A percentile compares a stretch with the other conserved stretches of the same genome.
These are phyloP conservation scores for Musa troglodytarum DNA, from an alignment of 176 grass and related monocot species.

Conservation along the genomic window DNA sequence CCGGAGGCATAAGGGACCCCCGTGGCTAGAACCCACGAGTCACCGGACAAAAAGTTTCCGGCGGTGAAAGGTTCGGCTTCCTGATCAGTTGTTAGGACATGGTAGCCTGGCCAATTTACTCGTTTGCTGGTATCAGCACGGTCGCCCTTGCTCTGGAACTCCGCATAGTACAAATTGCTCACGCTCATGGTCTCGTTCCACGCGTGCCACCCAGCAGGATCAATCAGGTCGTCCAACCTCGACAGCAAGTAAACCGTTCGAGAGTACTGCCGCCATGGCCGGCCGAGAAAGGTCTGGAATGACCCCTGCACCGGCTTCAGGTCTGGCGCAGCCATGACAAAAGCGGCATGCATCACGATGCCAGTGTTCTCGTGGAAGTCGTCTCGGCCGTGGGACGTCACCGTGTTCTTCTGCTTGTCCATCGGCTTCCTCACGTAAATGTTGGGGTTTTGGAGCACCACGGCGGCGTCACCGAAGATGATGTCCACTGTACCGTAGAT, in stretches of 20 bases:
- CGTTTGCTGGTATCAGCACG: neutral
- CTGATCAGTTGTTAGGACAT: neutral
- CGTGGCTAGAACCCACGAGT: neutral
- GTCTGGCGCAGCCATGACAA: neutral
- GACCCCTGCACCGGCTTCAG: constrained; percentile 2
- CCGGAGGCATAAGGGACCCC: neutral
- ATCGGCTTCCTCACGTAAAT: constrained; percentile 10
- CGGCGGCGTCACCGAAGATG: constrained; percentile 7
- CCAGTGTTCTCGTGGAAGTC: neutral
- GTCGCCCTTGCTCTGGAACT: constrained; percentile 1
- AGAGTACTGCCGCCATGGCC: neutral
- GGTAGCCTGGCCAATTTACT: neutral
- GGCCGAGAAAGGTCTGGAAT: neutral
- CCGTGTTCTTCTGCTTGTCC: constrained; percentile 1
- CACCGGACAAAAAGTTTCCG: neutral
- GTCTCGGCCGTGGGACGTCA: neutral
- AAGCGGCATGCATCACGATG: neutral
- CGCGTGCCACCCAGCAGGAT: constrained; percentile 1
- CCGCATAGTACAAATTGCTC: neutral
- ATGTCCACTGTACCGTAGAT: constrained; percentile 9
- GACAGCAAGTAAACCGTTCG: constrained; percentile 1
- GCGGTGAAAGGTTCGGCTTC: neutral
- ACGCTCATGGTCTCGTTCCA: neutral
- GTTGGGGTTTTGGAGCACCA: neutral
- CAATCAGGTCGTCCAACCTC: neutral